Base-by-base conservation (phyloP, 257 asterid genomes). In the Verbascum thapsus region DNA sequence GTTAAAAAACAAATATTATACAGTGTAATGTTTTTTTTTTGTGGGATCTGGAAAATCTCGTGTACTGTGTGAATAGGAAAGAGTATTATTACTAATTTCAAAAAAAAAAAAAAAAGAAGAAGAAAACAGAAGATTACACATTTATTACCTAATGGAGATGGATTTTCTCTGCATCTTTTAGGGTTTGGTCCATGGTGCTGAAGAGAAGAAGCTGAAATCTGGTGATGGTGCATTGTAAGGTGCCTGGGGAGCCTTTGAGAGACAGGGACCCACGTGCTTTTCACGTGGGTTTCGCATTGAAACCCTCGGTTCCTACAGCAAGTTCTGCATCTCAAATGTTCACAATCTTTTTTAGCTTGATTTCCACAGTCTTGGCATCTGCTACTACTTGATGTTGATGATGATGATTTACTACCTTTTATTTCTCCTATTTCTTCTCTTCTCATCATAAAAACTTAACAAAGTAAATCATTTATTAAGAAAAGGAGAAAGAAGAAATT, bases 361-460 rank as follows among this genome's bases (percentile, higher is more conserved):
- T 88, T 86, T 13, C 96, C 96, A 65, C 95, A 88, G 69, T 86
- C 95, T 63, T 80, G 85, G 58, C 96, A 88, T 51, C 86, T 73
- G n/a, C n/a, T n/a, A n/a, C n/a, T n/a, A n/a, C n/a, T n/a, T n/a
- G n/a, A n/a, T n/a, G n/a, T n/a, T n/a, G n/a, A n/a, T n/a, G n/a
- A n/a, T 13, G 74, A 73, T 1, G 72, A 73, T 1, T 69, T 52
- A 3, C 55, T 54, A 56, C 77, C 56, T 12, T 63, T 48, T 47
- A 57, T 51, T 2, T 40, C 52, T 11, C 74, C 63, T n/a, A n/a
- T n/a, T n/a, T n/a, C n/a, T n/a, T n/a, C n/a, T n/a, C n/a, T n/a
- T n/a, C n/a, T n/a, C n/a, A n/a, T n/a, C n/a, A n/a, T n/a, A n/a
- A n/a, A n/a, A n/a, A n/a, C n/a, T n/a, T n/a, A n/a, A n/a, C n/a